These are phyloP conservation scores for Sporothrix protearum DNA, from an alignment of 2,329 filamentous ascomycete species.

Conservation along the genomic window DNA sequence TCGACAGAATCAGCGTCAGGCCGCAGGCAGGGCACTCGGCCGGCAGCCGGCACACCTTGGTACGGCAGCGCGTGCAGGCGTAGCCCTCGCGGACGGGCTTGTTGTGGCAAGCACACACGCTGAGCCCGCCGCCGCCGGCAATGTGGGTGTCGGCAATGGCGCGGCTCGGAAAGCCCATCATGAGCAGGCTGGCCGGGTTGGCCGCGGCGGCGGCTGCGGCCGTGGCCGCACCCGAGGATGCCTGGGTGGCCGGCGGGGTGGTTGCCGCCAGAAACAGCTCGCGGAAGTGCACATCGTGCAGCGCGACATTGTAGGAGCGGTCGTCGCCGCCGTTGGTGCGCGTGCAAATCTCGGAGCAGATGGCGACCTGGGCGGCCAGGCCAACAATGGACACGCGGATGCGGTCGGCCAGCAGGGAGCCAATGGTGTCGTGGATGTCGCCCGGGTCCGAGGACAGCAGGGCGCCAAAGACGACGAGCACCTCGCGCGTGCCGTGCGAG, in stretches of 20 bases:
- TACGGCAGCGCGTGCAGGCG: slow-evolving; percentile 79
- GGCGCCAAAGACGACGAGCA: slow-evolving; percentile 87
- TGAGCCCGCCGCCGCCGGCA: slow-evolving; percentile 58
- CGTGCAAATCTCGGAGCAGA: slow-evolving; percentile 85
- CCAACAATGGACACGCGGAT: slow-evolving; percentile 88
- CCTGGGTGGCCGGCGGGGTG: slow-evolving; percentile 79
- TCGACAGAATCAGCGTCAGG: slow-evolving; percentile 88
- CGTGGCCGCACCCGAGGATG: slow-evolving; percentile 38
- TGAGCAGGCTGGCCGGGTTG: slow-evolving; percentile 64
- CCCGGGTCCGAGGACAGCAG: slow-evolving; percentile 87
- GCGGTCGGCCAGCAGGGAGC: slow-evolving; percentile 70
- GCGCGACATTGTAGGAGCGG: slow-evolving; percentile 73
- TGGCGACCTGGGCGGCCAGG: slow-evolving; percentile 83
- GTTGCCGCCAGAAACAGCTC: slow-evolving; percentile 87
- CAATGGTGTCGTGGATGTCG: slow-evolving; percentile 89
- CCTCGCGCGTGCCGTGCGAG: slow-evolving; percentile 86
- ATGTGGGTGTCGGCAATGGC: slow-evolving; percentile 65
- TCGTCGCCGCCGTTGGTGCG: slow-evolving; percentile 66
- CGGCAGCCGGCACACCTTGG: slow-evolving; percentile 85
- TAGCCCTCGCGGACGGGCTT: slow-evolving; percentile 80
- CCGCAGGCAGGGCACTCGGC: slow-evolving; percentile 88
- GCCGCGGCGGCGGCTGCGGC: too few species aligned
- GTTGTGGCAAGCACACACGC: slow-evolving; percentile 88
- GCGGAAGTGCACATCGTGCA: slow-evolving; percentile 82
- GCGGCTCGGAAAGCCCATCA: slow-evolving; percentile 97